phyloP scores from a whole-genome alignment of 176 grass and related monocot species.

The Rhynchospora breviuscula region DNA sequence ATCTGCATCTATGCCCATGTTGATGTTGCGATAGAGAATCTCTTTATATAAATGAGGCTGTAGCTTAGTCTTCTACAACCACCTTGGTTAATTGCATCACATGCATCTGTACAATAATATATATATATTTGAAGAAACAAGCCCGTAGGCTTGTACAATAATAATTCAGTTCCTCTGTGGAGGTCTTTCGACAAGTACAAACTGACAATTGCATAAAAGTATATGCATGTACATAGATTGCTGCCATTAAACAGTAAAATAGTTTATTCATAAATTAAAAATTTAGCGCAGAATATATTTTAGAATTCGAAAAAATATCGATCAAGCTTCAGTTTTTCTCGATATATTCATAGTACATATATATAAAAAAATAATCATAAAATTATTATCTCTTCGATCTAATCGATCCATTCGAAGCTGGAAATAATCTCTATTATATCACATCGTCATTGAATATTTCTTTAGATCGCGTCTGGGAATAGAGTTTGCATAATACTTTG shows the following conservation, averaged over 20 bases:
- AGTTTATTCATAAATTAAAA: not conserved
- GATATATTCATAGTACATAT: too few relatives aligned
- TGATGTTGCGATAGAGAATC: slow-evolving; percentile 25
- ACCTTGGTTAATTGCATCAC: slow-evolving; percentile 12
- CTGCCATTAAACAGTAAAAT: not conserved
- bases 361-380: too few relatives aligned
- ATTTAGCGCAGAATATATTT: not conserved
- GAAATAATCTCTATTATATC: too few relatives aligned
- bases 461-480: too few relatives aligned
- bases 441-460: too few relatives aligned
- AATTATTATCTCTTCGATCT: too few relatives aligned
- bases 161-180: not conserved
- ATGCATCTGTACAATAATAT: slow-evolving; percentile 8
- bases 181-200: not conserved
- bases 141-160: too few relatives aligned
- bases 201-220: not conserved
- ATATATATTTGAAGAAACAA: too few relatives aligned
- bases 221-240: not conserved
- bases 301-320: too few relatives aligned
- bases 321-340: too few relatives aligned
- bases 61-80: slow-evolving; percentile 13
- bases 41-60: slow-evolving; percentile 8
- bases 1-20: slow-evolving; percentile 16
- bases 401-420: too few relatives aligned
- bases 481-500: too few relatives aligned